Conservation (phyloP, 1,139 yeast genomes). For the Hemisphaericaspora xylanilytica region DNA sequence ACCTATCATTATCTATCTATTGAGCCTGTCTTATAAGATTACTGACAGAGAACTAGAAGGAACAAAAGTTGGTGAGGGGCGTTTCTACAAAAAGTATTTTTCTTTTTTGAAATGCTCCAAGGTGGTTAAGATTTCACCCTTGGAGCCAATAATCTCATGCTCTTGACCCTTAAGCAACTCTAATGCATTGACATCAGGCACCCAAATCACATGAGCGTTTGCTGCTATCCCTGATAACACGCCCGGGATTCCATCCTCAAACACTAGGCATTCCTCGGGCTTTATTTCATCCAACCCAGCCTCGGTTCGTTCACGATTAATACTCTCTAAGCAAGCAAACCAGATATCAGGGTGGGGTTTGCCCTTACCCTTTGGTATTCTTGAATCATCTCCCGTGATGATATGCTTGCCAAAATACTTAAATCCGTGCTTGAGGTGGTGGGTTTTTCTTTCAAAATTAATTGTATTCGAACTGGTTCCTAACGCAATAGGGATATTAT, state of each 20-base stretch:
- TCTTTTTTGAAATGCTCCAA: constrained; percentile 53
- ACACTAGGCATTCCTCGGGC: constrained; percentile 79
- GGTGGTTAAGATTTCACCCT: constrained; percentile 56
- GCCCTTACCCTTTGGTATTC: constrained; percentile 81
- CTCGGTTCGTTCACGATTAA: constrained; percentile 50
- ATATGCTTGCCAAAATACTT: constrained; percentile 63
- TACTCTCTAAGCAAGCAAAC: constrained; percentile 69
- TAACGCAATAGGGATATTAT: constrained; percentile 73
- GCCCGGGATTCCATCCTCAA: constrained; percentile 94
- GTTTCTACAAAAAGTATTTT: constrained; percentile 36
- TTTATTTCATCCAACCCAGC: constrained; percentile 44
- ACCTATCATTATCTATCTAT: constrained; percentile 33
- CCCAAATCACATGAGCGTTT: constrained; percentile 87
- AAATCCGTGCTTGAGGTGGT: constrained; percentile 60
- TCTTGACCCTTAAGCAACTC: constrained; percentile 47
- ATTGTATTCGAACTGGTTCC: constrained; percentile 79
- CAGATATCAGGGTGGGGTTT: constrained; percentile 94
- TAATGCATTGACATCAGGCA: constrained; percentile 76
- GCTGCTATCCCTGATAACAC: constrained; percentile 78
- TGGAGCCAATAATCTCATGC: constrained; percentile 44
- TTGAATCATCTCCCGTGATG: constrained; percentile 84
- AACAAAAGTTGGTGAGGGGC: not conserved
- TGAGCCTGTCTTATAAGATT: no score
- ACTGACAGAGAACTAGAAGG: not conserved
- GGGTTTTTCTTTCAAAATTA: constrained; percentile 68